Base-by-base conservation (phyloP, 345 rosid genomes). In the Moringa oleifera region DNA sequence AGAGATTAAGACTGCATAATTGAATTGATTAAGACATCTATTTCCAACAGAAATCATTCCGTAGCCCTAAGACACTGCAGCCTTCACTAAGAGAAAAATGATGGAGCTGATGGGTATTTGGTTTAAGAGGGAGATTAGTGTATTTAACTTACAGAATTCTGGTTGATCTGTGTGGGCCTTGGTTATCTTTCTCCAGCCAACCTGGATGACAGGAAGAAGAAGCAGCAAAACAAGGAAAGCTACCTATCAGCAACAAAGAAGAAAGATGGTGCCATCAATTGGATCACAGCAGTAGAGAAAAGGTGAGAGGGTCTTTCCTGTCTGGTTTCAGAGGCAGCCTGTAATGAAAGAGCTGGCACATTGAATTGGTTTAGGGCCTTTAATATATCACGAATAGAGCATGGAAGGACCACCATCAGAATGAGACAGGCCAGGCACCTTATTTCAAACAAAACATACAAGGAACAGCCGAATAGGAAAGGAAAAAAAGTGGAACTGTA, bases 271-370 rank as follows among this genome's bases (percentile, higher is more conserved):
- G n/a, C n/a, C 37, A 5, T 33, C 37, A 33, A 5, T 11, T 33
- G 37, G 11, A 33, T 33, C 37, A 33, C 37, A 33, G 37, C 37
- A 5, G 37, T 33, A 33, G 47, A 25, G 56, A 37, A 53, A 59
- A 41, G 22, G 23, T 15, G 13, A 4, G 25, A 15, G 25, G 15
- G 25, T 20, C 13, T 53, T 47, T 57, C n/a, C 53, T 58, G 62
- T 24, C 49, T 1, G 53, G 49, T 46, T 55, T 17, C 0, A 22
- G 50, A n/a, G 12, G 37, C 49, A 21, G 24, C 20, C 50, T 20
- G 20, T 50, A 25, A 20, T n/a, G 28, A 55, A 25, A 25, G 66
- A 63, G 72, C 65, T 53, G 68, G 68, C 72, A 58, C 53, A 53
- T 58, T 58, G 53, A 58, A 49, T 58, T 54, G 37, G 11, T 20